Evolutionary conservation across 768 basidiomycete genomes (phyloP).

Genomic region (Hypsizygus marmoreus): DNA sequence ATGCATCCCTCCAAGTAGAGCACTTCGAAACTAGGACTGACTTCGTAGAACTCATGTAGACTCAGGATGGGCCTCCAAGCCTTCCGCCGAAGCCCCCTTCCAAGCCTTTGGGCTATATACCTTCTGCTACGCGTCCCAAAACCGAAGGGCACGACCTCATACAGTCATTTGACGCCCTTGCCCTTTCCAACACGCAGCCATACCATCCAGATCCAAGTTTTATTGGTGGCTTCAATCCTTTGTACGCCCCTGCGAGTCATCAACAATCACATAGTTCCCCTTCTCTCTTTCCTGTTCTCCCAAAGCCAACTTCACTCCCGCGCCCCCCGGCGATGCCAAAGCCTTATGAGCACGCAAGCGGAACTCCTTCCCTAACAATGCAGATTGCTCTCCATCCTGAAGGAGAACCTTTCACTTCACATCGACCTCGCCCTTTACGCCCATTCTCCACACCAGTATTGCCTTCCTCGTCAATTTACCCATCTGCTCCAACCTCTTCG

Average conservation of each 20-base stretch:
- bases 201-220: constrained; percentile 29
- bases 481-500: constrained; percentile 22
- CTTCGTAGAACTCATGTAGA: too few relatives aligned
- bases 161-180: constrained; percentile 28
- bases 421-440: constrained; percentile 20
- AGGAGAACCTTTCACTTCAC: constrained; percentile 9
- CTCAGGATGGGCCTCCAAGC: too few relatives aligned
- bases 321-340: constrained; percentile 35
- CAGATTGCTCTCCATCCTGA: constrained; percentile 35
- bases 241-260: constrained; percentile 8
- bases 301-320: constrained; percentile 39
- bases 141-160: constrained; percentile 16
- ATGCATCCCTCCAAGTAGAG: too few relatives aligned
- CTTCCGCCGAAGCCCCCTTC: constrained; percentile 16
- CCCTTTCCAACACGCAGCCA: constrained; percentile 15
- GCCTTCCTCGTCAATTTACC: constrained; percentile 13
- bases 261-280: constrained; percentile 1
- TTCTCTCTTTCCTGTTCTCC: constrained; percentile 16
- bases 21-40: too few relatives aligned
- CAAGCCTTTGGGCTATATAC: constrained; percentile 14
- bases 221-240: constrained; percentile 52
- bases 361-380: constrained; percentile 38
- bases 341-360: constrained; percentile 27
- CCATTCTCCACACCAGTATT: constrained; percentile 33
- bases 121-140: neutral